A percentile compares a stretch with the other conserved stretches of the same genome.
Conservation (phyloP, 768 basidiomycete species). For the Termitomyces titanicus region DNA sequence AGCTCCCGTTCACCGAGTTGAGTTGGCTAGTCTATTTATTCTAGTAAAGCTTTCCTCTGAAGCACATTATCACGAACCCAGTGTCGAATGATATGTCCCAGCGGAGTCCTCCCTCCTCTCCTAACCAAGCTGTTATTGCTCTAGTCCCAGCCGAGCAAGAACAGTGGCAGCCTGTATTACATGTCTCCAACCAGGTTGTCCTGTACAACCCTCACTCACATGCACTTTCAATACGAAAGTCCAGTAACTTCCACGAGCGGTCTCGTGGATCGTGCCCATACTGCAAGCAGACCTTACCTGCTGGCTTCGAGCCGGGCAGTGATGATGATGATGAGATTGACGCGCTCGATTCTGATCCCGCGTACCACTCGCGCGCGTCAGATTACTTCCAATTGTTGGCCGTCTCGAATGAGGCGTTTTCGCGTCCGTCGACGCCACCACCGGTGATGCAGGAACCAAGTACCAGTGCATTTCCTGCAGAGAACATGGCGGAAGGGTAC, state of each 20-base stretch:
- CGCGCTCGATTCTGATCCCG: slow-evolving; percentile 34
- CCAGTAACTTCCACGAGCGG: slow-evolving; percentile 18
- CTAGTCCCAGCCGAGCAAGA: slow-evolving; percentile 25
- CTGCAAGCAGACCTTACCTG: slow-evolving; percentile 60
- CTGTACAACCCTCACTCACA: slow-evolving; percentile 85
- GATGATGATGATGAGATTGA: slow-evolving; percentile 21
- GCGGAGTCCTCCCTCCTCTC: slow-evolving; percentile 14
- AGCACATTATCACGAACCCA: not conserved
- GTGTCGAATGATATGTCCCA: slow-evolving; percentile 6
- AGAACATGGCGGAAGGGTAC: slow-evolving; percentile 87
- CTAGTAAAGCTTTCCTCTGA: not conserved
- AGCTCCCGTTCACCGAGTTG: not conserved
- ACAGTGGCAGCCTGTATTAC: slow-evolving; percentile 75
- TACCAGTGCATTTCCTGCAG: slow-evolving; percentile 52
- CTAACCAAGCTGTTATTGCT: slow-evolving; percentile 13
- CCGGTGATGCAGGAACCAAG: slow-evolving; percentile 18
- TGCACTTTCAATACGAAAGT: slow-evolving; percentile 63
- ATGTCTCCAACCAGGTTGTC: slow-evolving; percentile 82
- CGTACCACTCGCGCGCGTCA: slow-evolving; percentile 51
- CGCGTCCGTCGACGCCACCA: slow-evolving; percentile 50
- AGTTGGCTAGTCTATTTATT: not conserved
- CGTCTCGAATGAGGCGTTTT: slow-evolving; percentile 62
- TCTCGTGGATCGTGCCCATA: slow-evolving; percentile 57
- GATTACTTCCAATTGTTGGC: slow-evolving; percentile 83
- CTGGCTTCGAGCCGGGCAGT: slow-evolving; percentile 33